Conservation (phyloP, 176 grass and related monocot genomes). For the Eragrostis curvula region DNA sequence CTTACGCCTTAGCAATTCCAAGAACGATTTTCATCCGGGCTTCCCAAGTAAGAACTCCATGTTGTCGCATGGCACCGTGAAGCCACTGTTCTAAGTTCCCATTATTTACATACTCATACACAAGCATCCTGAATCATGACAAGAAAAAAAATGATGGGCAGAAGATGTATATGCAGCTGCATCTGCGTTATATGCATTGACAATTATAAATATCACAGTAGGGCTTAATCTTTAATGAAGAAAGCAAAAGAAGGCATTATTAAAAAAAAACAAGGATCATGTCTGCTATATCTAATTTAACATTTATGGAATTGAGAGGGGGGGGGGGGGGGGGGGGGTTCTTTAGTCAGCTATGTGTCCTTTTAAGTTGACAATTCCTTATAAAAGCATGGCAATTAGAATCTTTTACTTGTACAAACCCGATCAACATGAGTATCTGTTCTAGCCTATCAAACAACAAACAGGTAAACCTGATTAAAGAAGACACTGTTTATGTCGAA, state of each 20-base stretch:
- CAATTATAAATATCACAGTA: not conserved
- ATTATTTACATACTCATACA: slow-evolving; percentile 38
- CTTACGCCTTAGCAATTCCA: slow-evolving; percentile 72
- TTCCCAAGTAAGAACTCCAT: slow-evolving; percentile 38
- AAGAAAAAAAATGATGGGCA: not conserved
- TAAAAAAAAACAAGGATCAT: not conserved
- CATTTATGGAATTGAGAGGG: no score
- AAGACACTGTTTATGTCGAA: no score
- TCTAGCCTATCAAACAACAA: no score
- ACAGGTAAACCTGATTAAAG: no score
- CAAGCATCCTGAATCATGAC: slow-evolving; percentile 46
- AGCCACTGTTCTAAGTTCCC: slow-evolving; percentile 42
- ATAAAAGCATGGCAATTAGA: no score
- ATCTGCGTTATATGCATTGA: not conserved
- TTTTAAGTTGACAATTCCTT: no score
- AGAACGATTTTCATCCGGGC: slow-evolving; percentile 50
- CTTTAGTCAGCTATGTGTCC: no score
- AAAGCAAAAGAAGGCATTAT: not conserved
- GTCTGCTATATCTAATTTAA: not conserved
- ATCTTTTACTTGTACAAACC: no score
- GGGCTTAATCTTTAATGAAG: not conserved
- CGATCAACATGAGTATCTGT: no score
- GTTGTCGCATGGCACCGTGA: slow-evolving; percentile 39
- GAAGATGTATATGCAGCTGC: not conserved
- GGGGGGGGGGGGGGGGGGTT: no score